Evolutionary conservation across 2,329 filamentous ascomycete genomes (phyloP).

Genomic region (Stemphylium lycopersici): DNA sequence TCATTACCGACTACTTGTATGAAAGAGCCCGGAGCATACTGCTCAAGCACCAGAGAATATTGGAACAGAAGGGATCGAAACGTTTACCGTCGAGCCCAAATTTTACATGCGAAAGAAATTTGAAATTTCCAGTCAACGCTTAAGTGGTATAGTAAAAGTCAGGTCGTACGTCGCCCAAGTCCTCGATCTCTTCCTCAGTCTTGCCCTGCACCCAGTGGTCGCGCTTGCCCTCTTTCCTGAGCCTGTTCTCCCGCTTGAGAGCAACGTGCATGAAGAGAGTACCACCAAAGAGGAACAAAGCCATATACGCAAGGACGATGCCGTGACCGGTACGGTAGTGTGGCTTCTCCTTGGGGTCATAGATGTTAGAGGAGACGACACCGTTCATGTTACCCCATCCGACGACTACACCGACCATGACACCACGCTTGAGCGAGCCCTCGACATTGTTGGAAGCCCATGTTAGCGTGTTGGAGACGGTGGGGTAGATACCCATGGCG

Average conservation of each 20-base stretch:
- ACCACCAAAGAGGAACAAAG: slow-evolving; percentile 73
- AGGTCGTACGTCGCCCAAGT: slow-evolving; percentile 70
- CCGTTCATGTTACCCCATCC: slow-evolving; percentile 92
- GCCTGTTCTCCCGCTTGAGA: slow-evolving; percentile 71
- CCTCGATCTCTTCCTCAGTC: slow-evolving; percentile 65
- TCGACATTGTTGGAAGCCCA: slow-evolving; percentile 92
- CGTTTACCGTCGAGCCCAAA: not conserved
- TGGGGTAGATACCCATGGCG: slow-evolving; percentile 86
- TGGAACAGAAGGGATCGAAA: not conserved
- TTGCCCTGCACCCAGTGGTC: slow-evolving; percentile 72
- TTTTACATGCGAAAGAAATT: not conserved
- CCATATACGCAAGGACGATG: slow-evolving; percentile 74
- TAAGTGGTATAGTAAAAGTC: slow-evolving; percentile 74
- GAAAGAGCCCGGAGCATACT: too few relatives aligned
- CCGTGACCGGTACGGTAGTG: slow-evolving; percentile 76
- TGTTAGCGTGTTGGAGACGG: slow-evolving; percentile 82
- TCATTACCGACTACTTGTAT: too few relatives aligned
- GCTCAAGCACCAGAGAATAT: too few relatives aligned
- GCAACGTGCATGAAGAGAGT: slow-evolving; percentile 69
- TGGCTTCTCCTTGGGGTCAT: slow-evolving; percentile 64
- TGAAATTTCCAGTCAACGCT: not conserved
- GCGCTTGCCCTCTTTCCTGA: slow-evolving; percentile 67
- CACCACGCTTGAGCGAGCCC: slow-evolving; percentile 90
- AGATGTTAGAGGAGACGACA: slow-evolving; percentile 84
- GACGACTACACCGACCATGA: slow-evolving; percentile 86